These are phyloP conservation scores for Trichoderma breve DNA, from an alignment of 2,329 filamentous ascomycete genomes.

Conservation along the genomic window DNA sequence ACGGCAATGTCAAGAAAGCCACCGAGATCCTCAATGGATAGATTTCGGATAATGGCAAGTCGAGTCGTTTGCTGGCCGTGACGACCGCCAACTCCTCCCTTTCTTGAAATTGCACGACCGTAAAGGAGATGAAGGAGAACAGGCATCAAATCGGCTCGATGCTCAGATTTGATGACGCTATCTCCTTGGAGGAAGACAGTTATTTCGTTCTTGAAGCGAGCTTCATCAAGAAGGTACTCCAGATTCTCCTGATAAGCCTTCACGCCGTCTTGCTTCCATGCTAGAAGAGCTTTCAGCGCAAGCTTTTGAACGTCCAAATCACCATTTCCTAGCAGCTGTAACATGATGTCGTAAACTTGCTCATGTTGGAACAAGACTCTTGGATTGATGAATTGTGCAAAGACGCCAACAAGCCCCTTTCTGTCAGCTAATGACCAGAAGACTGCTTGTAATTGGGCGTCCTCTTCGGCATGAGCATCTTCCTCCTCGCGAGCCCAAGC, in stretches of 20 bases:
- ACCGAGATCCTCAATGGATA: slow-evolving; percentile 71
- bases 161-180: slow-evolving; percentile 68
- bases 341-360: slow-evolving; percentile 72
- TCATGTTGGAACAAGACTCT: slow-evolving; percentile 74
- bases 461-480: slow-evolving; percentile 35
- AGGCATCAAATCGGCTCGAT: slow-evolving; percentile 74
- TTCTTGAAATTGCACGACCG: slow-evolving; percentile 81
- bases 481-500: slow-evolving; percentile 67
- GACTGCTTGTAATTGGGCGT: slow-evolving; percentile 35
- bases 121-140: slow-evolving; percentile 85
- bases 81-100: slow-evolving; percentile 71
- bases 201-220: slow-evolving; percentile 90
- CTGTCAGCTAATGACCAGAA: slow-evolving; percentile 77
- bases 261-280: slow-evolving; percentile 81
- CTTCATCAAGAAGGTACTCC: slow-evolving; percentile 83
- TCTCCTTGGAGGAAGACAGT: slow-evolving; percentile 79
- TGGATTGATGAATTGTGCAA: slow-evolving; percentile 83
- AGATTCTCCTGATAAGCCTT: slow-evolving; percentile 81
- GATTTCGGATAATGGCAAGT: slow-evolving; percentile 75
- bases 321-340: slow-evolving; percentile 78
- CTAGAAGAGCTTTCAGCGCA: slow-evolving; percentile 77
- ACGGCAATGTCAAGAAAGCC: slow-evolving; percentile 81
- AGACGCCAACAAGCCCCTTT: slow-evolving; percentile 76
- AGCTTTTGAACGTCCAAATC: slow-evolving; percentile 86
- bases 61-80: slow-evolving; percentile 79